Evolutionary conservation across 768 basidiomycete species (phyloP).

Genomic region (Phlebiopsis gigantea): DNA sequence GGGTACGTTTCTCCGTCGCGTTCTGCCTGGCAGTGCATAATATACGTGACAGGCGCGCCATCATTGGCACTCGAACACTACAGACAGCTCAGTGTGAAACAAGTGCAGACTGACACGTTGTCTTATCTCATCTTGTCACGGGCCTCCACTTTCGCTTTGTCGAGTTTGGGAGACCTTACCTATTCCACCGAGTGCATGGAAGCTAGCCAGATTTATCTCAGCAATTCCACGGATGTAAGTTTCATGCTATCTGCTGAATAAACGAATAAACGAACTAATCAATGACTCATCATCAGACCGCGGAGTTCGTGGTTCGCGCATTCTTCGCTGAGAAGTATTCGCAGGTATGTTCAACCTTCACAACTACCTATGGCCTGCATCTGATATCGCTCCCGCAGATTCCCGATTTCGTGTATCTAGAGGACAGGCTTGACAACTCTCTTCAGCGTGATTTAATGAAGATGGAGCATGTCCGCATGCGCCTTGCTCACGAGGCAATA

Average conservation of each 20-base stretch:
- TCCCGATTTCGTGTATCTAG: constrained; percentile 78
- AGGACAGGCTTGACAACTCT: constrained; percentile 77
- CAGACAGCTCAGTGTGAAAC: constrained; percentile 70
- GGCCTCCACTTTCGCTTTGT: constrained; percentile 72
- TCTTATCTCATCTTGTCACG: constrained; percentile 79
- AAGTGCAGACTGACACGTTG: constrained; percentile 85
- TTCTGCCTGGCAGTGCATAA: constrained; percentile 3
- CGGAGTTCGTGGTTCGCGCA: constrained; percentile 75
- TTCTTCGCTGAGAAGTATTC: constrained; percentile 81
- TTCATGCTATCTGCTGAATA: not conserved
- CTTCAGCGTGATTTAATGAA: constrained; percentile 79
- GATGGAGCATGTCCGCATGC: constrained; percentile 83
- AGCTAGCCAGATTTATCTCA: constrained; percentile 74
- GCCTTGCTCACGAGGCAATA: constrained; percentile 67
- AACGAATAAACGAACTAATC: not conserved
- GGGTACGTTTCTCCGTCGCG: constrained; percentile 38
- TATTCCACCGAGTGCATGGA: constrained; percentile 73
- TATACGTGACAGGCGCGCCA: constrained; percentile 51
- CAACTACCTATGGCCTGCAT: not conserved
- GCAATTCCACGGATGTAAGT: constrained; percentile 71
- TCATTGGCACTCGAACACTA: constrained; percentile 76
- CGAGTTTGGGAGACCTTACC: constrained; percentile 71
- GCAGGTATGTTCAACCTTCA: constrained; percentile 40
- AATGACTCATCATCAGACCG: constrained; percentile 42
- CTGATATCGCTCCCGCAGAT: constrained; percentile 40